Percentiles rank a stretch among this genome's conserved stretches.
These are phyloP conservation scores for Dalbergia oliveri DNA, from an alignment of 306 rosid species.

Conservation along the genomic window DNA sequence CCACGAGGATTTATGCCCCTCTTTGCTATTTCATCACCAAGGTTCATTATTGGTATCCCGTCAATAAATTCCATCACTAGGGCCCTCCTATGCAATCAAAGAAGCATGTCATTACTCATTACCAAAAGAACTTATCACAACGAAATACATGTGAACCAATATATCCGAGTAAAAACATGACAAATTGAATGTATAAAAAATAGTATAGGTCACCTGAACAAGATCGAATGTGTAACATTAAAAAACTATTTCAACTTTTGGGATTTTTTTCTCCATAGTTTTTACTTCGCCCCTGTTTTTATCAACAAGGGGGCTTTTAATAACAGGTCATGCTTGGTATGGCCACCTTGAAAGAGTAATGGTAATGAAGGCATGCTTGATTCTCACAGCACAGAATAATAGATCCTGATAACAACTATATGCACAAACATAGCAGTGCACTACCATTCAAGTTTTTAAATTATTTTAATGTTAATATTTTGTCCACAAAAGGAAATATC, in stretches of 20 bases:
- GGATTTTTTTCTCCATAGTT: conserved; percentile 15
- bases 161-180: conserved; percentile 19
- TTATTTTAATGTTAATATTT: conserved; percentile 6
- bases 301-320: neutral
- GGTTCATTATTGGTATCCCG: conserved; percentile 90
- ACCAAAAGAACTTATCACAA: conserved; percentile 41
- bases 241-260: neutral
- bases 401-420: conserved; percentile 3
- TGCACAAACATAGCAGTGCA: conserved; percentile 33
- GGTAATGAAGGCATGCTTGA: conserved; percentile 7
- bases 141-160: conserved; percentile 41
- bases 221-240: conserved; percentile 7
- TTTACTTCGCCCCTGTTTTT: conserved; percentile 35
- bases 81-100: conserved; percentile 71
- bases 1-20: conserved; percentile 87
- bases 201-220: conserved; percentile 21
- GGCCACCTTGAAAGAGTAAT: conserved; percentile 18
- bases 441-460: conserved; percentile 33
- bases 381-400: conserved; percentile 9
- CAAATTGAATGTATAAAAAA: conserved; percentile 1
- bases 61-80: conserved; percentile 92
- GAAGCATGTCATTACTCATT: conserved; percentile 31
- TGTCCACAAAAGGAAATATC: neutral
- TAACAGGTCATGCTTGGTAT: conserved; percentile 6
- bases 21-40: conserved; percentile 92